Percentiles rank a stretch among this genome's conserved stretches.
Evolutionary conservation across 2,329 filamentous ascomycete species (phyloP).

Genomic region (Botrytis elliptica): DNA sequence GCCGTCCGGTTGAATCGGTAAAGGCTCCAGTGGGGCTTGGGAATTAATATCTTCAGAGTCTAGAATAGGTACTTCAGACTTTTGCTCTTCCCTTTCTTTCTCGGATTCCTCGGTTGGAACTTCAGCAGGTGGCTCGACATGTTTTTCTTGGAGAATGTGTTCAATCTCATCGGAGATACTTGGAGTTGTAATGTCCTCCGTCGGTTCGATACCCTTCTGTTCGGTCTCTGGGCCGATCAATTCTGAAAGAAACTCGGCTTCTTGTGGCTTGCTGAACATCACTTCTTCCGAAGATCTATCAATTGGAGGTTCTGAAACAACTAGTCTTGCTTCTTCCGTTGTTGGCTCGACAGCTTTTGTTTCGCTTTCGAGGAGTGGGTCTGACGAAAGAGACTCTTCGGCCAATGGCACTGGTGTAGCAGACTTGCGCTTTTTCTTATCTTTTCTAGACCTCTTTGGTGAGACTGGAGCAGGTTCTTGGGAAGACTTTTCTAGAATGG

Average conservation of each 20-base stretch:
- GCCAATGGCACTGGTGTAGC: slow-evolving; percentile 18
- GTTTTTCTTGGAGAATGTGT: background rate
- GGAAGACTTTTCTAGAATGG: background rate
- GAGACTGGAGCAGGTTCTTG: slow-evolving; percentile 22
- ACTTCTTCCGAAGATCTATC: background rate
- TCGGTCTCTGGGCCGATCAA: slow-evolving; percentile 12
- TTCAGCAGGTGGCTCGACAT: background rate
- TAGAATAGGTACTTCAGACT: slow-evolving; percentile 25
- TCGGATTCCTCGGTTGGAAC: slow-evolving; percentile 30
- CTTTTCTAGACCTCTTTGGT: slow-evolving; percentile 29
- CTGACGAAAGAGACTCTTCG: background rate
- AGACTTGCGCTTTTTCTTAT: slow-evolving; percentile 29
- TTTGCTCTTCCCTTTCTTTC: slow-evolving; percentile 31
- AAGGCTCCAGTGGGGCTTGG: background rate
- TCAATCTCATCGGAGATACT: background rate
- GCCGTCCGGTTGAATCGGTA: background rate
- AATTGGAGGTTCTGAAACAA: background rate
- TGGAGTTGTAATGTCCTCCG: background rate
- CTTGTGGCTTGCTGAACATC: background rate
- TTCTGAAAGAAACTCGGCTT: background rate
- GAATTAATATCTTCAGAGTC: background rate
- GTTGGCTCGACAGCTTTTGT: background rate
- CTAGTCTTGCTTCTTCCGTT: background rate
- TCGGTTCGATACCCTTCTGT: background rate
- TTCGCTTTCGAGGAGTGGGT: background rate